These are phyloP conservation scores for Lachnellula cervina DNA, from an alignment of 2,329 filamentous ascomycete genomes.

Conservation along the genomic window DNA sequence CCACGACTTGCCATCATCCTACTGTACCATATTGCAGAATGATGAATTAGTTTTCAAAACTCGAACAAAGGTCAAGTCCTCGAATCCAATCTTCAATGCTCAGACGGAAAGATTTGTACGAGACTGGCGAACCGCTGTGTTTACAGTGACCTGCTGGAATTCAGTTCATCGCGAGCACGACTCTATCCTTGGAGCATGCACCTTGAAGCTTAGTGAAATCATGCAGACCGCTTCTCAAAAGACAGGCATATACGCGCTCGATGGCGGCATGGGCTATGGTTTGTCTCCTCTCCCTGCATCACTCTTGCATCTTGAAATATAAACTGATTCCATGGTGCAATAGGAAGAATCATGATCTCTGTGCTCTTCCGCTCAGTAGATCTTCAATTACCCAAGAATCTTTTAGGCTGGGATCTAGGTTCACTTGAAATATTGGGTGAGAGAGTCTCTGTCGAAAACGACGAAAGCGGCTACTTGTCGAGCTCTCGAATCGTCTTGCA, in stretches of 20 bases:
- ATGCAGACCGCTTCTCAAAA: slow-evolving; percentile 15
- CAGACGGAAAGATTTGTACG: slow-evolving; percentile 17
- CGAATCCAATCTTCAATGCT: slow-evolving; percentile 18
- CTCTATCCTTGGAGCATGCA: slow-evolving; percentile 14
- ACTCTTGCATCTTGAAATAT: too few species aligned
- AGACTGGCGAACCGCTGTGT: slow-evolving; percentile 16
- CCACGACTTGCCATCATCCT: slow-evolving; percentile 16
- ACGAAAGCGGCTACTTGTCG: slow-evolving; percentile 2
- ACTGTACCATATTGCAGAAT: slow-evolving; percentile 17
- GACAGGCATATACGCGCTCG: slow-evolving; percentile 14
- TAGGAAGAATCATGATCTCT: slow-evolving; percentile 13
- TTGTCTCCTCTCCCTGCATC: too few species aligned
- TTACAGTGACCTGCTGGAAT: slow-evolving; percentile 15
- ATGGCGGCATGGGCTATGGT: slow-evolving; percentile 17
- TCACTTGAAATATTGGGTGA: slow-evolving; percentile 15
- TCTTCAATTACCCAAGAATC: slow-evolving; percentile 10
- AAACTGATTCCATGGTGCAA: too few species aligned
- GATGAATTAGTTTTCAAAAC: slow-evolving; percentile 19
- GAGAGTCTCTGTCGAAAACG: slow-evolving; percentile 9
- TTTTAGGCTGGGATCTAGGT: slow-evolving; percentile 17
- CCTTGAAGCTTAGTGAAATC: slow-evolving; percentile 17
- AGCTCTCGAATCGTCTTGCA: slow-evolving; percentile 13
- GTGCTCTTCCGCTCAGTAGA: slow-evolving; percentile 18
- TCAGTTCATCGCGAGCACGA: slow-evolving; percentile 17
- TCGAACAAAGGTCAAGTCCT: slow-evolving; percentile 17